Evolutionary conservation across 345 rosid genomes (phyloP).

Genomic region (Laguncularia racemosa): DNA sequence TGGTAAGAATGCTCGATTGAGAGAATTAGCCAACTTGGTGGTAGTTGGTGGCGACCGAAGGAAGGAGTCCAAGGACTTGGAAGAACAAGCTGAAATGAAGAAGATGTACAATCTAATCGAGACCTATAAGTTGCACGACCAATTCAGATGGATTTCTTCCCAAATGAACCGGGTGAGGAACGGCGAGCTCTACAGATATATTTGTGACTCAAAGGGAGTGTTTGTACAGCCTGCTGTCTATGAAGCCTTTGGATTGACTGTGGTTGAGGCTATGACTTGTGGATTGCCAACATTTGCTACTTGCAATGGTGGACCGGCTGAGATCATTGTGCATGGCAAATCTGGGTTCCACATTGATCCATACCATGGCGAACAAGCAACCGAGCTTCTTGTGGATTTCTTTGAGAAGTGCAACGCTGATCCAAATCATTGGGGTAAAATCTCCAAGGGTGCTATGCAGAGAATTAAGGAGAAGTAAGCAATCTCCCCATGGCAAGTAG

Average conservation of each 20-base stretch:
- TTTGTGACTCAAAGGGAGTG: slow-evolving; percentile 77
- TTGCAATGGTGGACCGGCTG: slow-evolving; percentile 92
- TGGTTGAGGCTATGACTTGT: slow-evolving; percentile 87
- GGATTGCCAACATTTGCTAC: slow-evolving; percentile 87
- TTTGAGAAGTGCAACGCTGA: slow-evolving; percentile 60
- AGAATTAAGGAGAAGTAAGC: slow-evolving; percentile 81
- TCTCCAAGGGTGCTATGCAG: slow-evolving; percentile 70
- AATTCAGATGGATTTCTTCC: slow-evolving; percentile 85
- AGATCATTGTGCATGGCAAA: slow-evolving; percentile 81
- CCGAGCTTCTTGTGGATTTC: slow-evolving; percentile 60
- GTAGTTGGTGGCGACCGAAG: slow-evolving; percentile 92
- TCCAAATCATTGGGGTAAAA: slow-evolving; percentile 54
- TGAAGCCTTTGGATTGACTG: slow-evolving; percentile 86
- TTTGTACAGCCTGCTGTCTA: slow-evolving; percentile 86
- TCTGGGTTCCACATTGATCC: slow-evolving; percentile 91
- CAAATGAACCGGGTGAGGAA: slow-evolving; percentile 86
- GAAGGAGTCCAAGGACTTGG: slow-evolving; percentile 82
- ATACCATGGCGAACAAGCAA: slow-evolving; percentile 82
- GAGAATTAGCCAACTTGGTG: slow-evolving; percentile 73
- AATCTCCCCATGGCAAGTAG: too few relatives aligned
- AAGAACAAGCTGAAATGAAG: slow-evolving; percentile 94
- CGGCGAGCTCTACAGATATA: slow-evolving; percentile 71
- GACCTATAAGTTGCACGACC: slow-evolving; percentile 59
- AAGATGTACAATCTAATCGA: slow-evolving; percentile 64
- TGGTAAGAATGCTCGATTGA: slow-evolving; percentile 60